Evolutionary conservation across 352 stramenopile genomes (phyloP).

Genomic region (Phytophthora litchii): DNA sequence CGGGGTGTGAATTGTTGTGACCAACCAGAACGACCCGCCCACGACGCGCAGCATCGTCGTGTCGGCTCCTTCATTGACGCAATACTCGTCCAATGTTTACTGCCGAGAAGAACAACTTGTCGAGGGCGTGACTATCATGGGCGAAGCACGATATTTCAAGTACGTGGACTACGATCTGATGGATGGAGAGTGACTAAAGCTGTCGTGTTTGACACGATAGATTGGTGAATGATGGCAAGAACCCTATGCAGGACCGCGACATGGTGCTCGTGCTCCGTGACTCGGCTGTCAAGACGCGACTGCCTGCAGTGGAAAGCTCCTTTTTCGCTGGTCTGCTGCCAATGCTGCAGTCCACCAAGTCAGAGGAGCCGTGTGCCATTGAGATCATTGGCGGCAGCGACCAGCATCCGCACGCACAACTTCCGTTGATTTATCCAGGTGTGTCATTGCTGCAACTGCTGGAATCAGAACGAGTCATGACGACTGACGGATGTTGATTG

Average conservation of each 20-base stretch:
- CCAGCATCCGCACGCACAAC: conserved; percentile 44
- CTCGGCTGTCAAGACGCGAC: conserved; percentile 40
- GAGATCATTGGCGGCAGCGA: conserved; percentile 69
- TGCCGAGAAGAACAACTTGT: conserved; percentile 47
- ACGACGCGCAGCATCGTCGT: conserved; percentile 65
- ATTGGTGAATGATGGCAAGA: conserved; percentile 58
- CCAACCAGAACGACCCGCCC: conserved; percentile 70
- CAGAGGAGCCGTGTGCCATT: conserved; percentile 34
- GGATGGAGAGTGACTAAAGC: conserved; percentile 1
- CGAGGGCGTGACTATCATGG: conserved; percentile 49
- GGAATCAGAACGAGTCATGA: conserved; percentile 1
- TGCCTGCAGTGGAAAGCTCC: conserved; percentile 47
- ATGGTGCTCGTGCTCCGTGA: conserved; percentile 74
- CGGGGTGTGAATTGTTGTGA: conserved; percentile 4
- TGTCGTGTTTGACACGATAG: conserved; percentile 25
- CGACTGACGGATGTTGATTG: conserved; percentile 3
- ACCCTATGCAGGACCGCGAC: conserved; percentile 55
- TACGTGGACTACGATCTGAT: conserved; percentile 15
- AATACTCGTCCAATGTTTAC: conserved; percentile 85
- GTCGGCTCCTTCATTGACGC: conserved; percentile 67
- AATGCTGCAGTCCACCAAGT: conserved; percentile 37
- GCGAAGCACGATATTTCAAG: conserved; percentile 67
- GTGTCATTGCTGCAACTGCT: conserved; percentile 9
- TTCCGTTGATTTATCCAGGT: conserved; percentile 74
- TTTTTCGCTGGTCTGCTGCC: conserved; percentile 43